Evolutionary conservation across 805 yeast species (phyloP).

Genomic region (Wickerhamomyces chambardii): DNA sequence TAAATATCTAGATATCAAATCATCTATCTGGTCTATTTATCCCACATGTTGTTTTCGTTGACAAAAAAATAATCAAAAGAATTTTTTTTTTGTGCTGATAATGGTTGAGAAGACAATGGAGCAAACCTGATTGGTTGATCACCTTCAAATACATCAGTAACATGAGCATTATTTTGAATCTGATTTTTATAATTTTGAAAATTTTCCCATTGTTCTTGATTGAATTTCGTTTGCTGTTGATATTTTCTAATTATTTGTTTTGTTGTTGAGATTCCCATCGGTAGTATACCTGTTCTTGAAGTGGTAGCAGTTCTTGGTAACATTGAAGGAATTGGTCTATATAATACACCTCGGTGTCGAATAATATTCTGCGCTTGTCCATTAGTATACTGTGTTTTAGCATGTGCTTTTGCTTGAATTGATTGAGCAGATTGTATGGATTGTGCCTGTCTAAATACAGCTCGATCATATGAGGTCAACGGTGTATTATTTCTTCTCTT

Average conservation of each 20-base stretch:
- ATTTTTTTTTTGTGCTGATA: conserved; percentile 35
- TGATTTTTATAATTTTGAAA: conserved; percentile 13
- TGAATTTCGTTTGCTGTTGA: conserved; percentile 16
- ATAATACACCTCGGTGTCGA: background rate
- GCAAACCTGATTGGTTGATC: conserved; percentile 34
- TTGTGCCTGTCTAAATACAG: too few species aligned
- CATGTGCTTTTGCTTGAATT: too few species aligned
- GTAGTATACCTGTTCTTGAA: conserved; percentile 9
- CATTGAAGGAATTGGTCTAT: background rate
- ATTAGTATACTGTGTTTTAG: too few species aligned
- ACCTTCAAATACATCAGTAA: conserved; percentile 41
- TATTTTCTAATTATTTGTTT: conserved; percentile 14
- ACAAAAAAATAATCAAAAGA: too few species aligned
- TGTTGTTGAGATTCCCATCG: conserved; percentile 11
- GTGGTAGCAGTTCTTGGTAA: conserved; percentile 15
- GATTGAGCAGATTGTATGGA: too few species aligned
- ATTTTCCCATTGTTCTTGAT: conserved; percentile 18
- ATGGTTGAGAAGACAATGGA: conserved; percentile 41
- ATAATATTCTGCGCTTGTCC: too few species aligned
- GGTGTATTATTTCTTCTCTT: background rate
- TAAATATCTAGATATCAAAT: too few species aligned
- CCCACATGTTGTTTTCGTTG: too few species aligned
- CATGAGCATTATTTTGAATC: conserved; percentile 14
- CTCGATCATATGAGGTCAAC: background rate
- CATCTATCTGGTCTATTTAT: too few species aligned